Base-by-base conservation (phyloP, 257 asterid species). In the Salvia rosmarinus region DNA sequence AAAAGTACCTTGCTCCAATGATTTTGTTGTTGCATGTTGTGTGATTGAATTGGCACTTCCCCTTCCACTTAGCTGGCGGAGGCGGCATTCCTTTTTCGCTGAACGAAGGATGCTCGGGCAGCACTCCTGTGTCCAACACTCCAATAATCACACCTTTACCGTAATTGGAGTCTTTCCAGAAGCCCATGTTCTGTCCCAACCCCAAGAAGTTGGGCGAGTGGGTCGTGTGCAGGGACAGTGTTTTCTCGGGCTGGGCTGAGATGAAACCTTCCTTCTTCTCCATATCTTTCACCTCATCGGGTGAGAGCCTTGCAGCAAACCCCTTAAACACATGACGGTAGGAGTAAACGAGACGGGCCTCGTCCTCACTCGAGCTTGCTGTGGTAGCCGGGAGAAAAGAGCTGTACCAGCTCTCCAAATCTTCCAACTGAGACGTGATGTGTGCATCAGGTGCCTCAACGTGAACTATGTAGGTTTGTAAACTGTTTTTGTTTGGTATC, bases 1-100 rank as follows among this genome's bases (percentile, higher is more conserved):
- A 4, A 51, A 82, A 84, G 66, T 21, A 34, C 51, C 84, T 78
- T 0, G 82, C 88, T 6, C 88, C 84, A 11, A 81, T 84, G 50
- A 84, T 13, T 54, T 76, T 86, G 46, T 82, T 82, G 42, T 84
- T 86, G 49, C 89, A 84, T 0, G 68, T 42, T 0, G 79, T 68
- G 30, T 21, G 60, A 0, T 70, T 71, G 73, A 80, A 79, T 19
- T 84, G 85, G 7, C 89, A 84, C 47, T 60, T 64, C 16, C 87
- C 85, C 56, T 67, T 67, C 72, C 72, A 67, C 14, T 51, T 67
- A 12, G 62, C 51, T 0, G 63, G 72, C 4, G 72, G 72, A 6
- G 72, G 72, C 4, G 72, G 63, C 72, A 67, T 67, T 11, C 78
- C 78, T n/a, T 43, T 51, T 5, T 65, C 70, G 32, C 19, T 56